phyloP scores from a whole-genome alignment of 352 stramenopile species.

The Phytophthora citrophthora region DNA sequence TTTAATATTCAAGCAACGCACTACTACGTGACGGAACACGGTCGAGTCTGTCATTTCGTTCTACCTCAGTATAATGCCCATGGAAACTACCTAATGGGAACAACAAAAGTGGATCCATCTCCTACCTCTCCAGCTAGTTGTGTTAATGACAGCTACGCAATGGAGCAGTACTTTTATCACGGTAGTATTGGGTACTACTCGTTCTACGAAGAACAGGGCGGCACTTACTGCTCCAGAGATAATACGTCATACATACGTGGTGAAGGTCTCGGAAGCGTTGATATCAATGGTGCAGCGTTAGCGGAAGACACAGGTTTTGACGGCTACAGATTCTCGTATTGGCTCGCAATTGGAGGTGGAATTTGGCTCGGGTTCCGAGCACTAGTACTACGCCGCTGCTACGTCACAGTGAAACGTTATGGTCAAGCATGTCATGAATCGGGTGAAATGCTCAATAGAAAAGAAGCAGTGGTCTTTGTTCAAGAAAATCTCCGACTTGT shows the following conservation, averaged over 20 bases:
- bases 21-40: constrained; percentile 2
- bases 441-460: not conserved
- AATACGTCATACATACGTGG: constrained; percentile 19
- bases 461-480: constrained; percentile 16
- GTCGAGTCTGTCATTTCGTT: constrained; percentile 21
- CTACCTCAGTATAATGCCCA: constrained; percentile 22
- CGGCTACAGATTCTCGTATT: constrained; percentile 16
- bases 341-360: constrained; percentile 3
- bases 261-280: constrained; percentile 9
- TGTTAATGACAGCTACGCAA: constrained; percentile 6
- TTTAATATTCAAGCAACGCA: constrained; percentile 26
- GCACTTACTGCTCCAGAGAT: constrained; percentile 14
- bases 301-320: constrained; percentile 1
- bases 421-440: constrained; percentile 3
- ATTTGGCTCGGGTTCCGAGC: constrained; percentile 11
- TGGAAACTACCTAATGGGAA: constrained; percentile 8
- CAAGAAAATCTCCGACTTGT: constrained; percentile 18
- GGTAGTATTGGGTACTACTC: constrained; percentile 20
- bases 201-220: constrained; percentile 19
- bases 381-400: constrained; percentile 7
- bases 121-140: constrained; percentile 3
- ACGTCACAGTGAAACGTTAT: constrained; percentile 11
- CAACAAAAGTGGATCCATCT: not conserved
- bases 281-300: constrained; percentile 11
- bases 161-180: constrained; percentile 18